Evolutionary conservation across 2,329 filamentous ascomycete species (phyloP).

Genomic region (Pyrenochaeta sp.): DNA sequence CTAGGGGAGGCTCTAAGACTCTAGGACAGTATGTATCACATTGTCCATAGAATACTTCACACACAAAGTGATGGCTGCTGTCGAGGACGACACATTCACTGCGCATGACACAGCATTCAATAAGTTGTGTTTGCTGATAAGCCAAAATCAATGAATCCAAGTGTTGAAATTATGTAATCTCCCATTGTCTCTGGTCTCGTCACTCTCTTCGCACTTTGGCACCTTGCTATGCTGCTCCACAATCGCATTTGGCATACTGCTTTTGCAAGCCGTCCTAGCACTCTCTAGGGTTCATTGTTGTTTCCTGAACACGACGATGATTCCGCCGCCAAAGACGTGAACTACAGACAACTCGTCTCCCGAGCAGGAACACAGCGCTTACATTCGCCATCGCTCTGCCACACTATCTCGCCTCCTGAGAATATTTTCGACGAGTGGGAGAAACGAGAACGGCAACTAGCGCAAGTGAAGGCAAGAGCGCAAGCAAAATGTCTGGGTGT

Average conservation of each 20-base stretch:
- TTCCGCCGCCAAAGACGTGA: not conserved
- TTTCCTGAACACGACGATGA: not conserved
- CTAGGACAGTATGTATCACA: not conserved
- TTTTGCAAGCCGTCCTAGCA: not conserved
- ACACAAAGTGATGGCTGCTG: not conserved
- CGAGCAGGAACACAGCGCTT: conserved; percentile 23
- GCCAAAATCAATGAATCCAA: too few species aligned
- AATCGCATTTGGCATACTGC: not conserved
- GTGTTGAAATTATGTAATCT: too few species aligned
- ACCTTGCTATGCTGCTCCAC: not conserved
- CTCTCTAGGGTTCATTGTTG: not conserved
- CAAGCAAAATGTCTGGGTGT: not conserved
- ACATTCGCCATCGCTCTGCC: conserved; percentile 9
- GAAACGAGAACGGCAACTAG: not conserved
- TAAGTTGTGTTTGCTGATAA: too few species aligned
- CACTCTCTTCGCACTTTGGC: not conserved
- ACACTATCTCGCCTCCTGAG: not conserved
- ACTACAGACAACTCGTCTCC: conserved; percentile 29
- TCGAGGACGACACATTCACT: not conserved
- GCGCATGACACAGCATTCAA: too few species aligned
- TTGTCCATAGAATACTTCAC: not conserved
- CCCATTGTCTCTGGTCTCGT: too few species aligned
- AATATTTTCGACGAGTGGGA: conserved; percentile 1
- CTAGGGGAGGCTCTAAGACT: conserved; percentile 58
- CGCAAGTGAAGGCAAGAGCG: not conserved